A percentile compares a stretch with the other conserved stretches of the same genome.
Conservation (phyloP, 805 yeast species). For the Kodamaea lidongshanica region DNA sequence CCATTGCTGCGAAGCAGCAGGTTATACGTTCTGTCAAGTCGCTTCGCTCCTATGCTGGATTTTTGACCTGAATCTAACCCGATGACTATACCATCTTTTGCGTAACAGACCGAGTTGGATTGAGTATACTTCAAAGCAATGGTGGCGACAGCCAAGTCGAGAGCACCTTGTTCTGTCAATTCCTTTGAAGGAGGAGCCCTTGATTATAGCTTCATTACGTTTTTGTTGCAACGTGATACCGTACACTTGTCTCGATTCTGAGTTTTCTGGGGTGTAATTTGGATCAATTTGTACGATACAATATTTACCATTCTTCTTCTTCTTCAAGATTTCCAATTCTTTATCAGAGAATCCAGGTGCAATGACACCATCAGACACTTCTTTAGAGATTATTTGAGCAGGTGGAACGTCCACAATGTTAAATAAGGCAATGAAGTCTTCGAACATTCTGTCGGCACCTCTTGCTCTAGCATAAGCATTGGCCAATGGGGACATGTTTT, state of each 20-base stretch:
- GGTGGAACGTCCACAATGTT: conserved; percentile 95
- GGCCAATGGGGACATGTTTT: conserved; percentile 91
- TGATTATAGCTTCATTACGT: conserved; percentile 94
- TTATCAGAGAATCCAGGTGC: conserved; percentile 95
- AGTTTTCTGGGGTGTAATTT: conserved; percentile 70
- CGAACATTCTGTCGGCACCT: conserved; percentile 99
- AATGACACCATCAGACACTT: conserved; percentile 96
- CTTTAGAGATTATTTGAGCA: conserved; percentile 93
- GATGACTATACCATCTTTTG: conserved; percentile 97
- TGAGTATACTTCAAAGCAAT: conserved; percentile 95
- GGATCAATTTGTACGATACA: conserved; percentile 95
- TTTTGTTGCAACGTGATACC: conserved; percentile 93
- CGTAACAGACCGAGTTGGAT: conserved; percentile 96
- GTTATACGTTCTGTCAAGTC: too few species aligned
- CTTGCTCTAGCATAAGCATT: conserved; percentile 98
- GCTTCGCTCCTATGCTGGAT: too few species aligned
- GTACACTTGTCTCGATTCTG: conserved; percentile 90
- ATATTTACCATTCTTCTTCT: conserved; percentile 96
- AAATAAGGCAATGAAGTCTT: conserved; percentile 95
- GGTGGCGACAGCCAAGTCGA: conserved; percentile 94
- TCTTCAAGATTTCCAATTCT: conserved; percentile 78
- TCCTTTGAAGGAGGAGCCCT: conserved; percentile 78
- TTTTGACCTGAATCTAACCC: conserved; percentile 99
- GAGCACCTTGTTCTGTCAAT: conserved; percentile 82
- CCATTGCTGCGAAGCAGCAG: too few species aligned